Evolutionary conservation across 2,329 filamentous ascomycete species (phyloP), one percentile per base, ranked within the genome.

Genomic region (Pseudogymnoascus sp.): DNA sequence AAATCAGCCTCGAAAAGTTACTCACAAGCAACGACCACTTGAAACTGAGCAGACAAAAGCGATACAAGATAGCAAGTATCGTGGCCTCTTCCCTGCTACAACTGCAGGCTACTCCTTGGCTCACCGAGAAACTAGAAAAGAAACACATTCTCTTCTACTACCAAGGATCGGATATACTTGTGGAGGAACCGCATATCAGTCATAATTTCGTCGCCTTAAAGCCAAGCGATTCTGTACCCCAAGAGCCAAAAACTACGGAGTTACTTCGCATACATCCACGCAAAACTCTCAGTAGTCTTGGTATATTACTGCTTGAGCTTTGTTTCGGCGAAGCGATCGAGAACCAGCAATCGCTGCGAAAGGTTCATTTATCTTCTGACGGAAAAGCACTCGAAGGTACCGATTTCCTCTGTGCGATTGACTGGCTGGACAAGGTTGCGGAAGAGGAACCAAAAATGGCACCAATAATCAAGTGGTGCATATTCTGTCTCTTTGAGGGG

Each of bases 291-390:
- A 62, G 11, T 3, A 60, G 64, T 31, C 63, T 72, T 5, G 69
- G 68, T 1, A 72, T 69, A 15, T 23, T 71, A 4, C 62, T 72
- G 1, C 67, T 71, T 1, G 70, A 72, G 59, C 65, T 71, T 5
- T 70, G 68, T 35, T 71, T 68, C 33, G 67, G 68, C 1, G 44
- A 69, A 61, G 7, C 66, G 2, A 68, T 72, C 7, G 70, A 71
- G 46, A 60, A 60, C 7, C 66, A 70, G 38, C n/a, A 37, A 35
- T 29, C 63, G 1, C 26, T 68, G 3, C 62, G 67, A 9, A 63
- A 65, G 40, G 13, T 37, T 0, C 60, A 67, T 31, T 60, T 70
- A 10, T 44, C 33, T 3, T 19, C 62, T 5, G 62, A 70, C 62
- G 66, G 68, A 6, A 63, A 64, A 42, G 37, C 66, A 2, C 62